Evolutionary conservation across 108 stramenopile genomes (phyloP).

Genomic region (Cyclotella cryptica): DNA sequence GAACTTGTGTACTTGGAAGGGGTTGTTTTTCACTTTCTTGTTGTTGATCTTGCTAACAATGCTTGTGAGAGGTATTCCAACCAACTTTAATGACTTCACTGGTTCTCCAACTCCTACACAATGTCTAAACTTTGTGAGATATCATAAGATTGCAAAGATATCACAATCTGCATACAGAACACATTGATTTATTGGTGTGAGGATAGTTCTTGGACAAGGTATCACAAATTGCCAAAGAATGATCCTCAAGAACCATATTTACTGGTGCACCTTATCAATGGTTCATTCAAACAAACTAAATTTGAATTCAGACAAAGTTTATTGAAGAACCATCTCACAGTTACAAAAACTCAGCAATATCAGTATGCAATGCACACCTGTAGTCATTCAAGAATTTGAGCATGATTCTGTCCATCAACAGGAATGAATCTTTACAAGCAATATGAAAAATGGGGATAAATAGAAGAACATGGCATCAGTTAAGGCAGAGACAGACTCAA

Average conservation of each 20-base stretch:
- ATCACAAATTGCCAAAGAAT: background rate
- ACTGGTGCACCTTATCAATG: background rate
- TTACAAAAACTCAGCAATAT: background rate
- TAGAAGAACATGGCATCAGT: no score
- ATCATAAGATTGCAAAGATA: no score
- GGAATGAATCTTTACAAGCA: constrained; percentile 2
- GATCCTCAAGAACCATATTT: constrained; percentile 6
- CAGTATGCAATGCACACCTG: no score
- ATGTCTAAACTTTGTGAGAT: no score
- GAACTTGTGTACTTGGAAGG: constrained; percentile 13
- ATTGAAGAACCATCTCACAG: background rate
- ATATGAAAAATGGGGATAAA: background rate
- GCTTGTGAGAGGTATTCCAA: constrained; percentile 17
- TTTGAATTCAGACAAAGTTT: background rate
- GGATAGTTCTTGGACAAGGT: background rate
- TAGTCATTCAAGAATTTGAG: no score
- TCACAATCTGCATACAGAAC: background rate
- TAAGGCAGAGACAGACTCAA: no score
- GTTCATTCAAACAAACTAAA: background rate
- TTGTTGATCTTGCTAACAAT: constrained; percentile 25
- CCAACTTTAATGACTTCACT: background rate
- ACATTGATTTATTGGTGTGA: background rate
- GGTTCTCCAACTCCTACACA: background rate
- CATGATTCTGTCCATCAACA: background rate
- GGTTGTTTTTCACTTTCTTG: constrained; percentile 17